Conservation (phyloP, 2,329 filamentous ascomycete species). For the Amauroascus niger region DNA sequence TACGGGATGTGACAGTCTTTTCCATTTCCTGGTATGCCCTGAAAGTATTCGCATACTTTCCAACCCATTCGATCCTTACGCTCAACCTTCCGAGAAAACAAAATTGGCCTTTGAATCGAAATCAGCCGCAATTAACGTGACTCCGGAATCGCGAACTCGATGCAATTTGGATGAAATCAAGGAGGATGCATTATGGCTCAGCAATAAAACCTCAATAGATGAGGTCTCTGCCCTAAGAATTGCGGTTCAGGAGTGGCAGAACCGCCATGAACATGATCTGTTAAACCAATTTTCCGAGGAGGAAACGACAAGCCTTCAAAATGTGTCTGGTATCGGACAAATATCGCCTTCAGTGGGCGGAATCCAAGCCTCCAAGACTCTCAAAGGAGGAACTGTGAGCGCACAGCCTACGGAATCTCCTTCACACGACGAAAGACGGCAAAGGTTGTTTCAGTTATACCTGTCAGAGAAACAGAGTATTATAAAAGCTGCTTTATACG, state of each 20-base stretch:
- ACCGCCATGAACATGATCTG: slow-evolving; percentile 62
- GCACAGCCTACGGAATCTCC: slow-evolving; percentile 45
- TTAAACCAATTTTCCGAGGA: slow-evolving; percentile 64
- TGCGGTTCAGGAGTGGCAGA: slow-evolving; percentile 74
- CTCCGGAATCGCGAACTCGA: slow-evolving; percentile 54
- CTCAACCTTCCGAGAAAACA: slow-evolving; percentile 50
- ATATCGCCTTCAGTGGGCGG: slow-evolving; percentile 10
- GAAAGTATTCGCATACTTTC: slow-evolving; percentile 60
- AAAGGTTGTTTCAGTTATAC: slow-evolving; percentile 61
- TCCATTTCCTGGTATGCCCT: slow-evolving; percentile 61
- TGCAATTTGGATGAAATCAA: slow-evolving; percentile 74
- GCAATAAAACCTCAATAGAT: slow-evolving; percentile 65
- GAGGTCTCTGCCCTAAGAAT: slow-evolving; percentile 73
- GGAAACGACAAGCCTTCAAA: slow-evolving; percentile 65
- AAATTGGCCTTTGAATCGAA: slow-evolving; percentile 70
- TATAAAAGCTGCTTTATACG: slow-evolving; percentile 51
- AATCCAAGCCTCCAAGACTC: slow-evolving; percentile 26
- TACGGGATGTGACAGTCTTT: slow-evolving; percentile 49
- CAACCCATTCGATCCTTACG: slow-evolving; percentile 59
- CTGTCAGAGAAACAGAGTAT: slow-evolving; percentile 62
- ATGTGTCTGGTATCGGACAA: slow-evolving; percentile 41
- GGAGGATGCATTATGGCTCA: slow-evolving; percentile 76
- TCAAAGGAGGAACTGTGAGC: slow-evolving; percentile 23
- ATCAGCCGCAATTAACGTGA: slow-evolving; percentile 76
- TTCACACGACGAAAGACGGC: slow-evolving; percentile 51